Base-by-base conservation (phyloP, 441 rosid species). In the Gossypium davidsonii region DNA sequence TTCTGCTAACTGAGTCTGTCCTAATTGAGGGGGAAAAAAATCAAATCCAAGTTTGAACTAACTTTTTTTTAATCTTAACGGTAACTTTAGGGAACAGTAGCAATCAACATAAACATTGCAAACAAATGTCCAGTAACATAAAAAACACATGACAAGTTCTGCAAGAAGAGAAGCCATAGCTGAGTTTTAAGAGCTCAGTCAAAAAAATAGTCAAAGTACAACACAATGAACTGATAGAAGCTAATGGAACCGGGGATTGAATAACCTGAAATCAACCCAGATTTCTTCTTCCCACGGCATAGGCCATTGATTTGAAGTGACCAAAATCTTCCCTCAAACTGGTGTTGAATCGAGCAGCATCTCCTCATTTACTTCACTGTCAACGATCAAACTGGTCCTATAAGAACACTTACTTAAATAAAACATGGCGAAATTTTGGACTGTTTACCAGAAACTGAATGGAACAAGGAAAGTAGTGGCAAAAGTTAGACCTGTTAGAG, bases 211-310 rank as follows among this genome's bases (percentile, higher is more conserved):
- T 69, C 49, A 73, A 79, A 12, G 56, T 44, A 64, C 74, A 76
- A 79, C 72, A 70, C 65, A 76, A 21, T 70, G 64, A 76, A 73
- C 61, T 76, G 69, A 73, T 74, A 77, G 79, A 76, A 83, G 55
- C 74, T 81, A 77, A 83, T 79, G 71, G 78, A 80, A 79, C 80
- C 82, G 37, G 82, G 91, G 79, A 80, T 74, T 10, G 82, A 78
- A 85, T 79, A 85, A 85, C 89, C 92, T 82, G 87, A 90, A 79
- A 73, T 44, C 74, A 26, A 73, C 63, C 77, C 83, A 83, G 87
- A 86, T 76, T 73, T 81, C 78, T 77, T 74, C 76, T 79, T 82
- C 85, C 81, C 75, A 57, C 68, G 58, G 76, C 52, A 56, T 67
- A 74, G 71, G 85, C 92, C 93, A 88, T 70, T 79, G 88, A 79